A percentile compares a stretch with the other conserved stretches of the same genome.
Conservation (phyloP, 2,329 filamentous ascomycete species). For the Ceratocystis lukuohia region DNA sequence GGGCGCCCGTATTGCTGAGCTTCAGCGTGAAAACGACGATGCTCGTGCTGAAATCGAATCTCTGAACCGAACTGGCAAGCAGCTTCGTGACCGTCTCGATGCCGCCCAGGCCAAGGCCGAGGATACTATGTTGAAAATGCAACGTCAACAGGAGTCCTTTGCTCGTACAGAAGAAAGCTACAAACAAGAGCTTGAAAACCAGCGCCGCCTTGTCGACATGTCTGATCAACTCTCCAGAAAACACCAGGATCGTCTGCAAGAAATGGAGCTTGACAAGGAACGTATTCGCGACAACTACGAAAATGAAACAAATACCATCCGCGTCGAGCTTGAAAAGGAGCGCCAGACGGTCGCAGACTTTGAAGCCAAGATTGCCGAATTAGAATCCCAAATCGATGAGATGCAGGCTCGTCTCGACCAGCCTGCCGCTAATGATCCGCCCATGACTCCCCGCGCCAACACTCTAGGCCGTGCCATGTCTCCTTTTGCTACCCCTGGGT, state of each 20-base stretch:
- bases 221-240: slow-evolving; percentile 64
- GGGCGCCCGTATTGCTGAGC: slow-evolving; percentile 71
- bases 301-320: slow-evolving; percentile 42
- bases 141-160: slow-evolving; percentile 72
- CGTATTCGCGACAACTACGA: slow-evolving; percentile 51
- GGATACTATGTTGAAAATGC: slow-evolving; percentile 65
- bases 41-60: slow-evolving; percentile 62
- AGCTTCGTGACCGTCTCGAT: slow-evolving; percentile 66
- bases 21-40: slow-evolving; percentile 82
- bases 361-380: slow-evolving; percentile 36
- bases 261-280: slow-evolving; percentile 52
- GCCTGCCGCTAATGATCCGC: slow-evolving; percentile 30
- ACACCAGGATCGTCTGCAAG: slow-evolving; percentile 54
- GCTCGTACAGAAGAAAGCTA: slow-evolving; percentile 75
- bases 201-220: slow-evolving; percentile 67
- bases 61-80: slow-evolving; percentile 64
- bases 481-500: slow-evolving; percentile 48
- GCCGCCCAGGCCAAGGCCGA: slow-evolving; percentile 79
- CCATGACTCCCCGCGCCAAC: slow-evolving; percentile 49
- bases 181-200: slow-evolving; percentile 70
- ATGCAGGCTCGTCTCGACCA: slow-evolving; percentile 38
- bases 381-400: slow-evolving; percentile 42
- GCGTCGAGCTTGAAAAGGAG: slow-evolving; percentile 44
- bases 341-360: slow-evolving; percentile 34
- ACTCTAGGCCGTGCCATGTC: slow-evolving; percentile 43